Conservation (phyloP, 164 flowering plant genomes). For the Annona squamosa region DNA sequence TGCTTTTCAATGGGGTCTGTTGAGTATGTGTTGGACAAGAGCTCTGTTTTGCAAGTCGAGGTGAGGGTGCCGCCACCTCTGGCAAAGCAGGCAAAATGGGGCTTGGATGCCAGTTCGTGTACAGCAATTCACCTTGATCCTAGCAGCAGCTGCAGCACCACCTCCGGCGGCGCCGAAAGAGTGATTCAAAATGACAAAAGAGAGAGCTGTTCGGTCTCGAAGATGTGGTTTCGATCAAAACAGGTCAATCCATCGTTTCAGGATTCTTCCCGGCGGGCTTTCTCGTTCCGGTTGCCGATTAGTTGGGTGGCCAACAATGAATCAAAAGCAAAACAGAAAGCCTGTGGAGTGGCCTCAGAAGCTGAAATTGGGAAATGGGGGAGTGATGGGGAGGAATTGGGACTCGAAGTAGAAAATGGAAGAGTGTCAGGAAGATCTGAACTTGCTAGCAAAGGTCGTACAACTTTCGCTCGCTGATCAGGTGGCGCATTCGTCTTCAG, state of each 20-base stretch:
- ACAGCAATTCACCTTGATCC: conserved; percentile 5
- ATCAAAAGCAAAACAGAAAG: conserved; percentile 23
- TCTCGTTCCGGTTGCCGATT: conserved; percentile 54
- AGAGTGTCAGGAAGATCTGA: conserved; percentile 40
- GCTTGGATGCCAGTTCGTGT: conserved; percentile 27
- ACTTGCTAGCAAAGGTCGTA: conserved; percentile 59
- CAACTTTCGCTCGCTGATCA: conserved; percentile 61
- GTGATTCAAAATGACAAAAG: conserved; percentile 30
- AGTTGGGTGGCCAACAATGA: conserved; percentile 23
- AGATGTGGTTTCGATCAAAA: conserved; percentile 72
- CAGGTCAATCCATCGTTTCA: conserved; percentile 47
- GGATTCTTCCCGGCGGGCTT: conserved; percentile 51
- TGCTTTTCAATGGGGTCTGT: conserved; percentile 94
- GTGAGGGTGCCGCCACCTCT: conserved; percentile 36
- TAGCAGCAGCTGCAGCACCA: neutral
- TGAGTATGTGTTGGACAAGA: conserved; percentile 81
- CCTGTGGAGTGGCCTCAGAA: conserved; percentile 32
- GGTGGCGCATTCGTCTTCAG: conserved; percentile 57
- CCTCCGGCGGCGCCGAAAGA: neutral
- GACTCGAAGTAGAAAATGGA: conserved; percentile 32
- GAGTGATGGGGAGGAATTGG: conserved; percentile 25
- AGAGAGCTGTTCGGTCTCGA: conserved; percentile 79
- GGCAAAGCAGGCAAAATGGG: conserved; percentile 28
- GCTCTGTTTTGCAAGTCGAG: conserved; percentile 46
- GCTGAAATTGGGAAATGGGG: conserved; percentile 32